Evolutionary conservation across 257 asterid genomes (phyloP).

Genomic region (Gynochthodes officinalis): DNA sequence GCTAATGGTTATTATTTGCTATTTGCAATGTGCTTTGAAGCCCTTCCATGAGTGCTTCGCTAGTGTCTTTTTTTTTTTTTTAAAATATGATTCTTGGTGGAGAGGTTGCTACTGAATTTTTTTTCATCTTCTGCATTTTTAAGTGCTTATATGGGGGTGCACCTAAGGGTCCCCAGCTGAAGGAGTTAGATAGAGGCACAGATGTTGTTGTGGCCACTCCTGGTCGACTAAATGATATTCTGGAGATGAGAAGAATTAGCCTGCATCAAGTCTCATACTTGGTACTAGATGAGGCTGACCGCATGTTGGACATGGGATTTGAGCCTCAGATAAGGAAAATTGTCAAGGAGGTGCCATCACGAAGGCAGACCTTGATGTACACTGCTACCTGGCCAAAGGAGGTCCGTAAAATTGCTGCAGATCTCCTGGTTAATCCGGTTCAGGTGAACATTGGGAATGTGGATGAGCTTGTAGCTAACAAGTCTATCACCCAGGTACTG

Average conservation of each 20-base stretch:
- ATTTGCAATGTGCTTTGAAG: too few species aligned
- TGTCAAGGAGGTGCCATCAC: slow-evolving; percentile 85
- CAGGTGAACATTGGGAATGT: slow-evolving; percentile 96
- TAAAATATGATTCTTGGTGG: not conserved
- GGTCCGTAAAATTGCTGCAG: slow-evolving; percentile 94
- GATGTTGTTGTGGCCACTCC: slow-evolving; percentile 99
- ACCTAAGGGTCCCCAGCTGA: slow-evolving; percentile 86
- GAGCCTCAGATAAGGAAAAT: slow-evolving; percentile 99
- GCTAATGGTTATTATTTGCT: too few species aligned
- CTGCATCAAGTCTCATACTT: slow-evolving; percentile 86
- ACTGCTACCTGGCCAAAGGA: slow-evolving; percentile 99
- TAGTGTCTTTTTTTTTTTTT: too few species aligned
- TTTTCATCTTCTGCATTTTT: slow-evolving; percentile 19
- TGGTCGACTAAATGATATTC: slow-evolving; percentile 91
- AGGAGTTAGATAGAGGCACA: slow-evolving; percentile 79
- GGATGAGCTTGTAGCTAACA: slow-evolving; percentile 93
- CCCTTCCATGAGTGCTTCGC: too few species aligned
- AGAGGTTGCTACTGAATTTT: not conserved
- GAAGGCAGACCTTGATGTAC: slow-evolving; percentile 92
- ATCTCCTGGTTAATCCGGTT: slow-evolving; percentile 75
- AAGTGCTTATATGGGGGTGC: slow-evolving; percentile 94
- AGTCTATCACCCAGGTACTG: slow-evolving; percentile 89
- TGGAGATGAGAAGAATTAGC: slow-evolving; percentile 88
- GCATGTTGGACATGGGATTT: slow-evolving; percentile 99
- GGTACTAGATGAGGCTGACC: slow-evolving; percentile 98